Evolutionary conservation across 257 asterid species (phyloP), one percentile per base, ranked within the genome.

Genomic region (Paraleonurus japonicus): DNA sequence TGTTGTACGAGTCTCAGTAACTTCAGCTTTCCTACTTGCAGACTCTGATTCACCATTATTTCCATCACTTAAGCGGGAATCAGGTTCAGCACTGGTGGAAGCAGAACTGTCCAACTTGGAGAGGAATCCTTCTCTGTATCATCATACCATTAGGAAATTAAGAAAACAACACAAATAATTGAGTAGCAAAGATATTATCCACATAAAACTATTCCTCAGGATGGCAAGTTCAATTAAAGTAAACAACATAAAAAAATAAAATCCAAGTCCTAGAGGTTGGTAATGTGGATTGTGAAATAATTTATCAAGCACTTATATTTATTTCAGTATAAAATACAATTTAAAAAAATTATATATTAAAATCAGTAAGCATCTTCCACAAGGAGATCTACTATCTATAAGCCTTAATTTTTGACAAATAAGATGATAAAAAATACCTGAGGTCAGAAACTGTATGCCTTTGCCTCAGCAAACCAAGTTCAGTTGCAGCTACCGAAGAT

Each of bases 81-180:
- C 87, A 22, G 70, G 57, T 69, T 65, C 85, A 22, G 68, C 41
- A 62, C 23, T 76, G 65, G 75, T 60, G 37, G 77, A 70, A 58
- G 79, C 73, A 70, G 82, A 70, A 70, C 48, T 80, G 66, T 80
- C 92, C 84, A 83, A 57, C 81, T 83, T 88, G 64, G 96, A 89
- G 63, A 86, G 85, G 76, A 92, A 88, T 69, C 85, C 99, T 78
- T 88, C 98, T 85, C 99, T 92, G 88, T 50, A 80, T 53, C 62
- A 74, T 35, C 57, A 74, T 43, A 39, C 17, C 51, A 26, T 71
- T 35, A 47, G 59, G 20, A 43, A 65, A 45, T 41, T 11, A 20
- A 8, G 3, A 13, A 35, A 59, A 72, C 5, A 22, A 62, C 24
- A 47, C 48, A 12, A 58, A n/a, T 8, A 55, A 26, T 17, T 27